phyloP scores from a whole-genome alignment of 805 yeast genomes.

The Vanderwaltozyma polyspora region DNA sequence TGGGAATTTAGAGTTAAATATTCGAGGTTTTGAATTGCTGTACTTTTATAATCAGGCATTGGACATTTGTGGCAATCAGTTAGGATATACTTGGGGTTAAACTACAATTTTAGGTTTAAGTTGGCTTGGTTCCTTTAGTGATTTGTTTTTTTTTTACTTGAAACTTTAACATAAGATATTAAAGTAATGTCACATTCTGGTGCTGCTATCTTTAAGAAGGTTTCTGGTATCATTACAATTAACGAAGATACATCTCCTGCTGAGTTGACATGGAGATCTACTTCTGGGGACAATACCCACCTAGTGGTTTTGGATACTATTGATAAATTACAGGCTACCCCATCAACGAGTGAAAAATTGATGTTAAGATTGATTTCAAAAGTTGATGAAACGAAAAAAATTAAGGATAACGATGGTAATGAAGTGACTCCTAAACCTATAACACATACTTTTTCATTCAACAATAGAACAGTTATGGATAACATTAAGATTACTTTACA shows the following conservation, averaged over 20 bases:
- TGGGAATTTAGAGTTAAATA: no score
- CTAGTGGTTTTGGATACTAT: conserved; percentile 33
- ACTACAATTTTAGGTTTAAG: no score
- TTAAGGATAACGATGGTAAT: neutral
- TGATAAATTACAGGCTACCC: conserved; percentile 53
- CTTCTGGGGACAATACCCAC: conserved; percentile 40
- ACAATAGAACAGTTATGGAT: conserved; percentile 66
- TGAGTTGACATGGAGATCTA: conserved; percentile 40
- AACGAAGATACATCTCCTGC: conserved; percentile 49
- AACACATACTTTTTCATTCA: conserved; percentile 46
- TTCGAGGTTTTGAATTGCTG: no score
- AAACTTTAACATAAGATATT: no score
- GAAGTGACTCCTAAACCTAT: neutral
- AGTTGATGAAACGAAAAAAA: neutral
- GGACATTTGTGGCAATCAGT: no score
- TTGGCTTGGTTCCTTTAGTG: neutral
- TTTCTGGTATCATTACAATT: conserved; percentile 44
- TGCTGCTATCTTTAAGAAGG: conserved; percentile 44
- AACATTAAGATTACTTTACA: conserved; percentile 56
- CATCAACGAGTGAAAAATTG: conserved; percentile 56
- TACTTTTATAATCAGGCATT: no score
- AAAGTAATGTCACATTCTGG: conserved; percentile 33
- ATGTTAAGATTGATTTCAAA: conserved; percentile 46
- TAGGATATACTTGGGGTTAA: no score
- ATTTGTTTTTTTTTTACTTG: no score